These are phyloP conservation scores for Chlorella ohadii DNA, from an alignment of 139 green algal species.

Conservation along the genomic window DNA sequence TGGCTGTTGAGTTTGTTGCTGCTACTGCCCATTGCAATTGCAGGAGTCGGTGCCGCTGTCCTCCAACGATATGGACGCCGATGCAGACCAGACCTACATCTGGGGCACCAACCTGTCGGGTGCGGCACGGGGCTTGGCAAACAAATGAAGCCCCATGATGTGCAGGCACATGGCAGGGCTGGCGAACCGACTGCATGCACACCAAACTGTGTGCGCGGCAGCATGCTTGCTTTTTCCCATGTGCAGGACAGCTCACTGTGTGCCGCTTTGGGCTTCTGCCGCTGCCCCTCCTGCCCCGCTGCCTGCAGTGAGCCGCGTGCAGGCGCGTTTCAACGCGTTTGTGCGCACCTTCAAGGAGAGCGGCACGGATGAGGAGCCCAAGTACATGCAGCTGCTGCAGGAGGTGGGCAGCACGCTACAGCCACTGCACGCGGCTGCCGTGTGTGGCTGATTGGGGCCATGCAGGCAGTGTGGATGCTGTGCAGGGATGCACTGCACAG, in stretches of 20 bases:
- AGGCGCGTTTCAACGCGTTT: constrained; percentile 75
- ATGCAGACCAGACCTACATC: constrained; percentile 74
- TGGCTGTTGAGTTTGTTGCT: too few relatives aligned
- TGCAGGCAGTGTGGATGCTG: too few relatives aligned
- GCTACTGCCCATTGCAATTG: too few relatives aligned
- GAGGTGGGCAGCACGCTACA: constrained; percentile 30
- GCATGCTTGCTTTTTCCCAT: too few relatives aligned
- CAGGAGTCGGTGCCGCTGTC: constrained; percentile 38
- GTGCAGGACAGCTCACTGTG: too few relatives aligned
- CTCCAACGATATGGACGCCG: constrained; percentile 42
- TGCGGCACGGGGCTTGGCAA: too few relatives aligned
- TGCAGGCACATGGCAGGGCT: neutral
- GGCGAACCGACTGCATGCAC: neutral
- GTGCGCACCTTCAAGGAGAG: constrained; percentile 63
- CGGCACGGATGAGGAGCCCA: constrained; percentile 35
- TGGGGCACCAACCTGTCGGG: constrained; percentile 91
- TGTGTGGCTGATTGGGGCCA: too few relatives aligned
- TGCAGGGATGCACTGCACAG: too few relatives aligned
- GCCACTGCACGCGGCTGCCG: too few relatives aligned
- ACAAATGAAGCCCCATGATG: too few relatives aligned
- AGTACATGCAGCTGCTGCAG: constrained; percentile 63
- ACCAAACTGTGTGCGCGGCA: too few relatives aligned
- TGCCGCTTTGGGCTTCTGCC: neutral
- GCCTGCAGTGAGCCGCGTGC: constrained; percentile 47
- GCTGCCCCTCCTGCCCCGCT: constrained; percentile 6